Evolutionary conservation across 1,284 basidiomycete genomes (phyloP), one percentile per base, ranked within the genome.

Genomic region (Ceratobasidium sp.): DNA sequence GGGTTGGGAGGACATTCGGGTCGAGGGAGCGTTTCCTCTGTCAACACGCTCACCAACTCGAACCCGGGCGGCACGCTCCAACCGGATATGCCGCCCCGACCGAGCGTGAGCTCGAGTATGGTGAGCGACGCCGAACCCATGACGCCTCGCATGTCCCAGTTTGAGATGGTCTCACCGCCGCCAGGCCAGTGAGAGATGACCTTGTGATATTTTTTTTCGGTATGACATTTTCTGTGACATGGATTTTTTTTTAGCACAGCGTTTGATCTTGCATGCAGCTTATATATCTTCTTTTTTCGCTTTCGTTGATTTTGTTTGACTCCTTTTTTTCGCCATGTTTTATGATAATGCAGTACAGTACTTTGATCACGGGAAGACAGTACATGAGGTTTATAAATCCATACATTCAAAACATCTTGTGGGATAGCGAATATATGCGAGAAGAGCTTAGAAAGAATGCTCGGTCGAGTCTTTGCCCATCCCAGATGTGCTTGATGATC

Each of bases 381-480:
- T 60, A 60, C 58, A 37, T 35, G 58, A 60, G 58, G 33, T 13
- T n/a, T 35, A 37, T 20, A 35, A 28, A 45, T 64, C 28, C 17
- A 45, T 37, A 11, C 58, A 26, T 45, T 28, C 61, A 64, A 26
- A 15, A 17, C 33, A 61, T 61, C 47, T 20, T 10, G 39, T 64
- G 11, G 56, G 33, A n/a, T n/a, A n/a, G n/a, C n/a, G n/a, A n/a
- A n/a, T n/a, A n/a, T n/a, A n/a, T n/a, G 54, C n/a, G 11, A 28
- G 7, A 13, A 23, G n/a, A 28, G 10, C 20, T 28, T 79, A 93
- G 85, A 95, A 95, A 4, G 86, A 85, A 80, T 94, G 89, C 83
- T 96, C 94, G n/a, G 94, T 96, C 13, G 93, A 95, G 82, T 94
- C 94, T 80, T 90, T 90, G 56, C 94, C 94, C 78, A 91, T 85